Evolutionary conservation across 192 early-diverging fungal species (phyloP), one percentile per base, ranked within the genome.

Genomic region (Backusella psychrophila): DNA sequence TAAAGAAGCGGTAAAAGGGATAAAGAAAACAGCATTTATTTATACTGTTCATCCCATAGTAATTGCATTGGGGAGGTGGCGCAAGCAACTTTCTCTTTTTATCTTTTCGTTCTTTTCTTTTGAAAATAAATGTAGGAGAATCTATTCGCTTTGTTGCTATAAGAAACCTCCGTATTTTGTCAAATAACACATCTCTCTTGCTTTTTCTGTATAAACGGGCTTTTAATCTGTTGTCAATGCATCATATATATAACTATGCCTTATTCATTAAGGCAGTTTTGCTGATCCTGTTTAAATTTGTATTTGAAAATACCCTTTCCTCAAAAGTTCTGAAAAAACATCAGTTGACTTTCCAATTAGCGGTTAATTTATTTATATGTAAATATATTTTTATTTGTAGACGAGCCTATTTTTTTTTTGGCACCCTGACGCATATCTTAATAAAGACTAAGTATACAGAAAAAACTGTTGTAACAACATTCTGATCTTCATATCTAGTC

Each of bases 381-480:
- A 26, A 59, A 59, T 12, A 59, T 59, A 26, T 26, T 59, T 59
- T 59, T 26, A 26, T 59, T 59, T 26, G 56, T 59, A 59, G 21
- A 4, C 23, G 23, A 29, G 3, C 21, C 3, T 59, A 26, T 59
- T 59, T 59, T 59, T 56, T 56, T 59, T 59, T 52, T 53, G 23
- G n/a, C 23, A 59, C 56, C 56, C 56, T 59, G 56, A 59, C 26
- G 23, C 56, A 26, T 59, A 59, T 59, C 56, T 29, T 59, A 59
- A 59, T 59, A 59, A 59, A 59, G 23, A 59, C 56, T 9, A 59
- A 59, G 56, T 59, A 12, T 59, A 59, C 56, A 59, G 56, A 59
- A 59, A 59, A 59, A 59, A 29, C 56, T 59, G 56, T 59, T 59
- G 56, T 63, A 63, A 63, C 56, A 63, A 63, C 56, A 26, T 63